A percentile compares a stretch with the other conserved stretches of the same genome.
These are phyloP conservation scores for Kwoniella europaea DNA, from an alignment of 768 basidiomycete species.

Conservation along the genomic window DNA sequence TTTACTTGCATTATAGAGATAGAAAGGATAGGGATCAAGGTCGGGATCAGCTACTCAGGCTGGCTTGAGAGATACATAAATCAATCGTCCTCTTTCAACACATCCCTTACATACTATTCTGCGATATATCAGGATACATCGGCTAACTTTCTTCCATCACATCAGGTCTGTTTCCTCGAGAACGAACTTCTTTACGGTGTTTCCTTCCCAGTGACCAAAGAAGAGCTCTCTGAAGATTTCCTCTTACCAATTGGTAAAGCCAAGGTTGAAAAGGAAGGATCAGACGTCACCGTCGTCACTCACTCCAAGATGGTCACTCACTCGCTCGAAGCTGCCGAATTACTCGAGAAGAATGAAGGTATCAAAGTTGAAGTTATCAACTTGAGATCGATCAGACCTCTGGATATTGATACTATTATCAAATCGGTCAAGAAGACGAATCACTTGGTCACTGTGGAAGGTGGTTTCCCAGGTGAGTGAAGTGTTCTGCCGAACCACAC, in stretches of 20 bases:
- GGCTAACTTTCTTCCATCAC: background rate
- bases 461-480: constrained; percentile 79
- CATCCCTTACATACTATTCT: background rate
- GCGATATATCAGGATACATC: background rate
- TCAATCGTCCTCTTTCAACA: no score
- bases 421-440: constrained; percentile 98
- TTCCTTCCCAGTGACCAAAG: constrained; percentile 91
- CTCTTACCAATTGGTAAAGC: constrained; percentile 95
- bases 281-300: constrained; percentile 92
- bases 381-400: constrained; percentile 76
- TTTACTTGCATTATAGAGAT: no score
- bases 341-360: constrained; percentile 85
- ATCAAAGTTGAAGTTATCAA: constrained; percentile 98
- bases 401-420: constrained; percentile 97
- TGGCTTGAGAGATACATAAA: no score
- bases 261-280: constrained; percentile 91
- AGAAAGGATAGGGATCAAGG: no score
- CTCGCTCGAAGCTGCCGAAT: constrained; percentile 90
- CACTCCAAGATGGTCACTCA: constrained; percentile 99
- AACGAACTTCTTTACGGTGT: constrained; percentile 99
- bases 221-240: constrained; percentile 95
- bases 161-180: constrained; percentile 85
- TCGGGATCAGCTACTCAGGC: no score
- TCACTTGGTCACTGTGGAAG: constrained; percentile 90
- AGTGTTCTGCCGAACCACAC: background rate